Conservation (phyloP, 768 basidiomycete genomes). For the Mycena crocata region DNA sequence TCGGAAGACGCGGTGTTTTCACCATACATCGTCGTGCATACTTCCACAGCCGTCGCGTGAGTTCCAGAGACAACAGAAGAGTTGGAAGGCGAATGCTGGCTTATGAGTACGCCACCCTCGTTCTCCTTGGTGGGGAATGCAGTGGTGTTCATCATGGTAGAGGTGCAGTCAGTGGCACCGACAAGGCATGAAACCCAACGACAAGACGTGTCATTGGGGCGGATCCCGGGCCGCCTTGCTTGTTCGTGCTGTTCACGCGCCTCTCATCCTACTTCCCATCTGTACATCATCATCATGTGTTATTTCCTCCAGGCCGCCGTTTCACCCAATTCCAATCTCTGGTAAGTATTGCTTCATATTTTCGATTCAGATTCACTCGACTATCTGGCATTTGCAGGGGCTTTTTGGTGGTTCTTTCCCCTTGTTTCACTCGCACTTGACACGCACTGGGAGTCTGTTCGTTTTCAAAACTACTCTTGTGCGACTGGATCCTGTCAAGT, state of each 20-base stretch:
- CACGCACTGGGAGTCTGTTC: not conserved
- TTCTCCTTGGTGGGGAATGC: not conserved
- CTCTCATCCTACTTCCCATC: not conserved
- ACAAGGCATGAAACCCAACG: constrained; percentile 15
- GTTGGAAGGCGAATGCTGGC: constrained; percentile 23
- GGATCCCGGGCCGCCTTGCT: constrained; percentile 11
- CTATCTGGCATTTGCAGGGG: not conserved
- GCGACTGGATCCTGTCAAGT: not conserved
- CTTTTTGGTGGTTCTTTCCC: not conserved
- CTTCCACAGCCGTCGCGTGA: constrained; percentile 70
- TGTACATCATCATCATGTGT: not conserved
- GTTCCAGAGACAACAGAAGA: constrained; percentile 56
- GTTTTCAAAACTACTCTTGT: not conserved
- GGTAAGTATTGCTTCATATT: not conserved
- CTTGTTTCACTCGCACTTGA: not conserved
- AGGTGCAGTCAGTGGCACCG: not conserved
- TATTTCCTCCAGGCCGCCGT: not conserved
- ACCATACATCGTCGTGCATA: constrained; percentile 78
- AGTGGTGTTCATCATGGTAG: constrained; percentile 4
- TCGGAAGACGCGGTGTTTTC: constrained; percentile 63
- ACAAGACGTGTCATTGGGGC: constrained; percentile 6
- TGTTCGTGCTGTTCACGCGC: not conserved
- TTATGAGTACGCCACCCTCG: not conserved
- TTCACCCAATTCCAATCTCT: no score
- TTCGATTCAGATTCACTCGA: no score